Evolutionary conservation across 2,329 filamentous ascomycete species (phyloP).

Genomic region (Helminthosporium solani): DNA sequence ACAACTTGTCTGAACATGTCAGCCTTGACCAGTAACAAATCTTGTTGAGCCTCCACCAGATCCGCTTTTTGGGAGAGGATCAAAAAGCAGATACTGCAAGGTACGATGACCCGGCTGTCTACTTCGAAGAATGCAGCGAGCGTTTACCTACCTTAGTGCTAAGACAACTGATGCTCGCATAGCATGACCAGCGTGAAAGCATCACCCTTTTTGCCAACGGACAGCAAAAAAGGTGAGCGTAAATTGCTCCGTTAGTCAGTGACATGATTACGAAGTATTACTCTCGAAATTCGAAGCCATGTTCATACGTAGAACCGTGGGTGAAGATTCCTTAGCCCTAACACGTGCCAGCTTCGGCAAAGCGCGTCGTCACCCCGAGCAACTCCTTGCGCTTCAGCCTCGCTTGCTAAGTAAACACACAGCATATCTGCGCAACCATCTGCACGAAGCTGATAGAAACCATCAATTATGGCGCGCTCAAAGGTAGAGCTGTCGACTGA

Average conservation of each 20-base stretch:
- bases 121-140: background rate
- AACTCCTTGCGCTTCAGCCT: background rate
- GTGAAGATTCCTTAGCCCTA: background rate
- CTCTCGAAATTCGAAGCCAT: background rate
- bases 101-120: background rate
- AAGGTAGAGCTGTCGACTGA: conserved; percentile 40
- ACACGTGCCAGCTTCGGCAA: too few species aligned
- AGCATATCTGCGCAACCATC: conserved; percentile 8
- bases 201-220: too few species aligned
- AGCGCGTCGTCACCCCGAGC: background rate
- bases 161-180: conserved; percentile 28
- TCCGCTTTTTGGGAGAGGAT: conserved; percentile 17
- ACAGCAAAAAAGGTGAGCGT: too few species aligned
- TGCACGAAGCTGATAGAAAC: background rate
- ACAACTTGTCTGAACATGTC: conserved; percentile 11
- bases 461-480: conserved; percentile 17
- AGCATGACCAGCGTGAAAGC: too few species aligned
- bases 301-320: too few species aligned
- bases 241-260: too few species aligned
- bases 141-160: background rate
- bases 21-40: conserved; percentile 26
- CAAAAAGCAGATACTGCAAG: conserved; percentile 15
- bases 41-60: conserved; percentile 10
- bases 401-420: conserved; percentile 16
- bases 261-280: background rate